Evolutionary conservation across 176 grass and related monocot genomes (phyloP).

Genomic region (Neostapfia colusana): DNA sequence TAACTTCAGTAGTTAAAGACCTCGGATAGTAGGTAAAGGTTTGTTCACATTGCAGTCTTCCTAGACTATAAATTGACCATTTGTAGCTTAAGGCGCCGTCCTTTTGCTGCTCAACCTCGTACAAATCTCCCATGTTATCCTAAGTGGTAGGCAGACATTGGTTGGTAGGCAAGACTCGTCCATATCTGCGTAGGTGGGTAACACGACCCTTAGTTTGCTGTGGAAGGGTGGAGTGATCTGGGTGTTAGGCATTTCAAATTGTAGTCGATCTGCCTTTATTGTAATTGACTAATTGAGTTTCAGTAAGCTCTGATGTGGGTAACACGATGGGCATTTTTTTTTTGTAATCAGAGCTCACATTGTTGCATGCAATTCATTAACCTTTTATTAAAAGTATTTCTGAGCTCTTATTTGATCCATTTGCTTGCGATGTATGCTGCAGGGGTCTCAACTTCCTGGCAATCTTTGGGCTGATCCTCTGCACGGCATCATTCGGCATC

Average conservation of each 20-base stretch:
- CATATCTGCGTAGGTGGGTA: too few relatives aligned
- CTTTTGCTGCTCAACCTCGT: not conserved
- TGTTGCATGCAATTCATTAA: not conserved
- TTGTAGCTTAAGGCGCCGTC: not conserved
- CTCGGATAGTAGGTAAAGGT: not conserved
- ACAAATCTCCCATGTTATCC: not conserved
- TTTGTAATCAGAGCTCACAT: not conserved
- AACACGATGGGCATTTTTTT: not conserved
- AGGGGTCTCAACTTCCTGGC: constrained; percentile 79
- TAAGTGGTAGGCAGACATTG: not conserved
- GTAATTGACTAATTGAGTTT: too few relatives aligned
- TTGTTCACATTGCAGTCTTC: constrained; percentile 18
- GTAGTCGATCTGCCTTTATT: not conserved
- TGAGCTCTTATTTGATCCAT: not conserved
- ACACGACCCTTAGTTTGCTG: not conserved
- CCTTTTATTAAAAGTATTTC: not conserved
- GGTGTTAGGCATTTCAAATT: not conserved
- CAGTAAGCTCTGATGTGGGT: constrained; percentile 13
- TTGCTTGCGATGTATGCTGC: not conserved
- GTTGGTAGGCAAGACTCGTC: not conserved
- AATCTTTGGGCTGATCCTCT: constrained; percentile 67
- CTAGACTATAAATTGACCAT: not conserved
- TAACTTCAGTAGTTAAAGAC: not conserved
- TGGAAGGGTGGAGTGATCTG: not conserved
- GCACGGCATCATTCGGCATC: constrained; percentile 75